Evolutionary conservation across 2,329 filamentous ascomycete species (phyloP), one percentile per base, ranked within the genome.

Genomic region (Alternaria dauci): DNA sequence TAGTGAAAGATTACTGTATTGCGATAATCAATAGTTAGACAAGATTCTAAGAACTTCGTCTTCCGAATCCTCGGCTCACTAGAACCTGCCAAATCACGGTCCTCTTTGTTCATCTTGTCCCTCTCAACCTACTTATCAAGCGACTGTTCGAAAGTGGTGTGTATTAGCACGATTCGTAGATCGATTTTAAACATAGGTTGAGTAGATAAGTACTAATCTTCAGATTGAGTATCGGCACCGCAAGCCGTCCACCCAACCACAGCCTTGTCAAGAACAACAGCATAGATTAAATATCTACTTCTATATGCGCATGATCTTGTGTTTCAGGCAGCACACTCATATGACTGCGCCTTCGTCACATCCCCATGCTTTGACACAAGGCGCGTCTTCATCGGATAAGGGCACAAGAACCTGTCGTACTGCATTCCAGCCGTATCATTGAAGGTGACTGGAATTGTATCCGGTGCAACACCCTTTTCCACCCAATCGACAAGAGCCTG

Each of bases 401-500:
- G 65, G 54, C 68, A 69, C 14, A 71, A 28, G 36, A 67, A 50
- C 36, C 57, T 69, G 20, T 62, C 58, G 9, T 53, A 56, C n/a
- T 62, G 57, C 5, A 32, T 62, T 46, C 38, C 58, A 50, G 43
- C 14, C 5, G 26, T 30, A 8, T 53, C 38, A 18, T 43, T 53
- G 51, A 43, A 43, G 4, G 20, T 32, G 6, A 43, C 9, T n/a
- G 51, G 38, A 2, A 73, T 41, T 14, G 57, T 59, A 2, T 69
- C 64, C 2, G 70, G 69, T 8, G 28, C 59, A 9, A 53, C 41
- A 2, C 66, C 72, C 3, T 66, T 58, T 51, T 76, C 72, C 1
- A 76, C 72, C 74, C 73, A 76, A 3, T 66, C 50, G 6, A 70
- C 67, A 25, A 76, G 44, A 8, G 65, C 64, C 4, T 65, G 41